Evolutionary conservation across 768 basidiomycete genomes (phyloP), one percentile per base, ranked within the genome.

Genomic region (Rhizopogon vinicolor): DNA sequence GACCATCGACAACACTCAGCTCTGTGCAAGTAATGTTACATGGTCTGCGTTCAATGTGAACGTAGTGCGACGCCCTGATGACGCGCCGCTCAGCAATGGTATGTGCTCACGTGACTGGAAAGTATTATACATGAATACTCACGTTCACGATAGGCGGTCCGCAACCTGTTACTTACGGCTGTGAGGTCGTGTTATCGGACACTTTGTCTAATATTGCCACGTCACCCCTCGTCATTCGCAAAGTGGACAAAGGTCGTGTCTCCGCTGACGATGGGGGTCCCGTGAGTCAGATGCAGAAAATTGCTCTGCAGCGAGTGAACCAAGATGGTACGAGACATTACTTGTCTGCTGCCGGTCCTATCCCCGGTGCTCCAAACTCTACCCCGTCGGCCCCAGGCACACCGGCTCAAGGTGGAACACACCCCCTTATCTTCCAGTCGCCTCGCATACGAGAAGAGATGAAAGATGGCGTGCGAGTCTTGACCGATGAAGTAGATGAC

Each of bases 1-100:
- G 91, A 91, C 90, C 53, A 87, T 95, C 68, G 92, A 95, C 62
- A 83, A 85, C 62, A 84, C 81, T 51, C 84, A 86, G 65, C 74
- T 93, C 55, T 89, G 88, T 72, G 91, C 93, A n/a, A 92, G 89
- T 70, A 93, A 93, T 67, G 77, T 90, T 60, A 81, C 88, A 44
- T 96, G 93, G 94, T 92, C 92, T 54, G 93, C 94, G 37, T 95
- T 96, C 76, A 92, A 88, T 65, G 90, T 96, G 65, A 92, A 92
- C 68, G 89, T 96, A 54, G 81, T 93, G 46, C 87, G 86, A 52
- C 83, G 85, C 51, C 83, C 84, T 53, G 81, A 84, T 58, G 87
- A 89, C 60, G 73, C 78, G 45, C 72, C 81, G 62, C 78, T 83
- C 40, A 75, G 84, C 44, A 70, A 70, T 55, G 85, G 89, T 91